Evolutionary conservation across 2,329 filamentous ascomycete genomes (phyloP).

Genomic region (Aspergillus pseudotamarii): DNA sequence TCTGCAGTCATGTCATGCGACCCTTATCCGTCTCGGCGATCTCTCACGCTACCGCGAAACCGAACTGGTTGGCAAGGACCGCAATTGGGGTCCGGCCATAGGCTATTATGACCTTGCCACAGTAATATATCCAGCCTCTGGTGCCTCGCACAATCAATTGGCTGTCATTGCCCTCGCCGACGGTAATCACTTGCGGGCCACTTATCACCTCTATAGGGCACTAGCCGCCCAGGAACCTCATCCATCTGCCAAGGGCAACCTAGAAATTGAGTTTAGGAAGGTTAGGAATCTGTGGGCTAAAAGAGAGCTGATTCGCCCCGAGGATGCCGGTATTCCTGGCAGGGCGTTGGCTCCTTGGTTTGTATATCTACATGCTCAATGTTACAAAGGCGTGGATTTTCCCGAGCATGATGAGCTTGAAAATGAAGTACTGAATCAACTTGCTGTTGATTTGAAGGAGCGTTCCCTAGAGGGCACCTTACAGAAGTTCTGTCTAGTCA

Average conservation of each 20-base stretch:
- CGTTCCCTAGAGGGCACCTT: conserved; percentile 66
- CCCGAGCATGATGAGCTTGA: conserved; percentile 78
- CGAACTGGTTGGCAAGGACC: conserved; percentile 71
- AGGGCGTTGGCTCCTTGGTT: conserved; percentile 79
- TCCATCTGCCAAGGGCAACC: conserved; percentile 72
- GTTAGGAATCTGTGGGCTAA: conserved; percentile 61
- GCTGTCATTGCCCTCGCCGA: conserved; percentile 80
- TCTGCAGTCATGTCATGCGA: conserved; percentile 75
- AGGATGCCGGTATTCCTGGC: conserved; percentile 52
- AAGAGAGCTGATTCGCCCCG: conserved; percentile 51
- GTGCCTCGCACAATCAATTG: conserved; percentile 85
- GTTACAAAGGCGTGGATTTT: conserved; percentile 76
- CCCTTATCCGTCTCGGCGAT: conserved; percentile 85
- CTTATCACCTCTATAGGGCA: conserved; percentile 88
- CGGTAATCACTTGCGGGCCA: conserved; percentile 76
- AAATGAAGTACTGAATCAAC: conserved; percentile 77
- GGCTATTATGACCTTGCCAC: conserved; percentile 84
- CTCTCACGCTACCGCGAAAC: conserved; percentile 80
- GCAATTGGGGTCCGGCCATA: conserved; percentile 77
- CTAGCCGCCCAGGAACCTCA: conserved; percentile 74
- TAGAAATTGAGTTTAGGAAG: conserved; percentile 78
- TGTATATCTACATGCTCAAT: conserved; percentile 80
- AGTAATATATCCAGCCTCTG: conserved; percentile 75
- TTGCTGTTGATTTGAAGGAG: conserved; percentile 73
- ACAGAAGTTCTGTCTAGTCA: conserved; percentile 80